A percentile compares a stretch with the other conserved stretches of the same genome.
phyloP scores from a whole-genome alignment of 306 rosid species.

The Arachis stenosperma region DNA sequence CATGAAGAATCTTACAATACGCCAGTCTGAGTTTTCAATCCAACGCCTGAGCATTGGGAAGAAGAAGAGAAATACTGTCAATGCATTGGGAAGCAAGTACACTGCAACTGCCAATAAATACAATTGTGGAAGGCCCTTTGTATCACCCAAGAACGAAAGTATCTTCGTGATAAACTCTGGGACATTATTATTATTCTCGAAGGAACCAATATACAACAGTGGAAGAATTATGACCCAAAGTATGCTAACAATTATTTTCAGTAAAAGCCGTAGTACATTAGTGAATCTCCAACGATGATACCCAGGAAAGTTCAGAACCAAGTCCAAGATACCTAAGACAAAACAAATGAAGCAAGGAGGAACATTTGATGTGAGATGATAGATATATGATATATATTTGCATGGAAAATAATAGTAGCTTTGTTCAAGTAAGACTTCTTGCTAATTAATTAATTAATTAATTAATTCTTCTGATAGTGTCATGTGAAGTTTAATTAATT shows the following conservation, averaged over 20 bases:
- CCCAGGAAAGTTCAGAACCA: slow-evolving; percentile 85
- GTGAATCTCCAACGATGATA: slow-evolving; percentile 84
- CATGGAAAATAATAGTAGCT: slow-evolving; percentile 8
- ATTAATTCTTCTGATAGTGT: slow-evolving; percentile 24
- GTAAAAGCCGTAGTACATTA: slow-evolving; percentile 72
- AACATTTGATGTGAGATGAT: neutral
- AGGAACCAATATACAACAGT: slow-evolving; percentile 65
- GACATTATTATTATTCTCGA: slow-evolving; percentile 17
- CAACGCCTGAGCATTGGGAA: slow-evolving; percentile 97
- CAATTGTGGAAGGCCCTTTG: slow-evolving; percentile 69
- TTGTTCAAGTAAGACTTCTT: no score
- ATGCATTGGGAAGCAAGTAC: slow-evolving; percentile 83
- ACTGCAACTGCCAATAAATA: slow-evolving; percentile 77
- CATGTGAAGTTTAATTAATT: neutral
- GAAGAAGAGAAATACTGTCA: slow-evolving; percentile 70
- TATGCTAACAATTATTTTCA: slow-evolving; percentile 77
- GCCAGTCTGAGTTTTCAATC: slow-evolving; percentile 99
- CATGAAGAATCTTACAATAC: slow-evolving; percentile 75
- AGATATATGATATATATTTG: neutral
- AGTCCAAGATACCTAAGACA: slow-evolving; percentile 76
- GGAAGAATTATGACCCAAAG: slow-evolving; percentile 87
- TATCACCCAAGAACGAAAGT: slow-evolving; percentile 57
- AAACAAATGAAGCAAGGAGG: slow-evolving; percentile 33
- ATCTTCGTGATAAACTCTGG: slow-evolving; percentile 46
- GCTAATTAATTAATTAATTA: neutral